Evolutionary conservation across 345 rosid species (phyloP), one percentile per base, ranked within the genome.

Genomic region (Arabidopsis arenosa): DNA sequence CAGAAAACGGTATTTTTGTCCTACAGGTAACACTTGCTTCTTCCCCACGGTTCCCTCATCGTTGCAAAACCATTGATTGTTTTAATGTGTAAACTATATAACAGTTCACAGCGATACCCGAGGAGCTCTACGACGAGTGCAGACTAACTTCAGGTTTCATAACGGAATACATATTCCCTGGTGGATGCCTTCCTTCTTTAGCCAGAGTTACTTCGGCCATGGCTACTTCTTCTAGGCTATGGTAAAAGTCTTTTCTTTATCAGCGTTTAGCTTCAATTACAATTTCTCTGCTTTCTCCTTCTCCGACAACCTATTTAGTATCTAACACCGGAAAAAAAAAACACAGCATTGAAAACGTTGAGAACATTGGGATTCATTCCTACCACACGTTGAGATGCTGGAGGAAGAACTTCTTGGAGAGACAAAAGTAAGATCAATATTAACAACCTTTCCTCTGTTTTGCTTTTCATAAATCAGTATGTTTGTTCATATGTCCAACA

Each of bases 141-240:
- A 85, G 97, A 76, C 77, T 66, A 54, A 86, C 84, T 79, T 89
- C 96, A 30, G 92, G 80, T 70, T 93, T 91, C 58, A 88, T 93
- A 36, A 91, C 76, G 74, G 97, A 93, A 79, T 90, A 91, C 66
- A 93, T 93, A 63, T 93, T 89, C 77, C 98, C 97, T 0, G 92
- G 93, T 13, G 91, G 85, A 59, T 89, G 93, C 71, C 69, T 89
- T 80, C 96, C 97, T 80, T 88, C 98, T 10, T 75, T 93, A 54
- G 80, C 84, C 39, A 87, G 96, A 61, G 76, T 89, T 78, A 87
- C 92, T 45, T 72, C 92, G 35, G 93, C 93, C 53, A 89, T 89
- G 96, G 72, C 84, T 37, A 70, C 87, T 63, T 47, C 93, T 2
- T 88, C 98, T 0, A 81, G 85, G 78, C 87, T 93, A 56, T 86